Percentiles rank a stretch among this genome's conserved stretches.
Evolutionary conservation across 352 stramenopile species (phyloP).

Genomic region (Halophytophthora polymorphica): DNA sequence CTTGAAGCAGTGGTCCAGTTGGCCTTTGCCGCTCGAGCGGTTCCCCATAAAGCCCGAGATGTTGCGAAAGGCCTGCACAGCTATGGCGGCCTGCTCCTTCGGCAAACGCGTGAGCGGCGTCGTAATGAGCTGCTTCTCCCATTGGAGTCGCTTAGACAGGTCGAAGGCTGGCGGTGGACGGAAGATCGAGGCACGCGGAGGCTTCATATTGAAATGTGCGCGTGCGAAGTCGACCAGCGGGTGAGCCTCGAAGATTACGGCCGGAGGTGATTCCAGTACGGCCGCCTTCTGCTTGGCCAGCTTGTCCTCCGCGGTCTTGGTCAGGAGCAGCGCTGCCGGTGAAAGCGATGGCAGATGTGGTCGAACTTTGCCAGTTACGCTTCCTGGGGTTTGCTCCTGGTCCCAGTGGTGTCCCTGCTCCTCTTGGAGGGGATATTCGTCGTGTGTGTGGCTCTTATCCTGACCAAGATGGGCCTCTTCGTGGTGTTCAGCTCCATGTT

Average conservation of each 20-base stretch:
- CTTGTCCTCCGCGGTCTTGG: slow-evolving; percentile 12
- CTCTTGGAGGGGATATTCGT: no score
- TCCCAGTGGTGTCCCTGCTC: no score
- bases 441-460: no score
- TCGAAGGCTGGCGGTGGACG: slow-evolving; percentile 27
- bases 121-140: slow-evolving; percentile 57
- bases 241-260: slow-evolving; percentile 21
- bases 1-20: slow-evolving; percentile 72
- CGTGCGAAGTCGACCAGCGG: slow-evolving; percentile 41
- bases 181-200: slow-evolving; percentile 21
- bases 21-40: slow-evolving; percentile 49
- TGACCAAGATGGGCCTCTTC: no score
- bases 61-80: slow-evolving; percentile 70
- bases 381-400: no score
- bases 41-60: slow-evolving; percentile 82
- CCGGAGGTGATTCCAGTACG: slow-evolving; percentile 4
- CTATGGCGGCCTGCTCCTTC: slow-evolving; percentile 42
- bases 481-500: no score
- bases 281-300: slow-evolving; percentile 11
- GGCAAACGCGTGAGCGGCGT: slow-evolving; percentile 44
- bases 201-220: slow-evolving; percentile 31
- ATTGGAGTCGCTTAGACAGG: slow-evolving; percentile 51
- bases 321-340: slow-evolving; percentile 9
- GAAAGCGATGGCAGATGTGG: slow-evolving; percentile 12
- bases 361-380: no score